phyloP scores from a whole-genome alignment of 208 protist genomes.

The Paratrypanosoma confusum region DNA sequence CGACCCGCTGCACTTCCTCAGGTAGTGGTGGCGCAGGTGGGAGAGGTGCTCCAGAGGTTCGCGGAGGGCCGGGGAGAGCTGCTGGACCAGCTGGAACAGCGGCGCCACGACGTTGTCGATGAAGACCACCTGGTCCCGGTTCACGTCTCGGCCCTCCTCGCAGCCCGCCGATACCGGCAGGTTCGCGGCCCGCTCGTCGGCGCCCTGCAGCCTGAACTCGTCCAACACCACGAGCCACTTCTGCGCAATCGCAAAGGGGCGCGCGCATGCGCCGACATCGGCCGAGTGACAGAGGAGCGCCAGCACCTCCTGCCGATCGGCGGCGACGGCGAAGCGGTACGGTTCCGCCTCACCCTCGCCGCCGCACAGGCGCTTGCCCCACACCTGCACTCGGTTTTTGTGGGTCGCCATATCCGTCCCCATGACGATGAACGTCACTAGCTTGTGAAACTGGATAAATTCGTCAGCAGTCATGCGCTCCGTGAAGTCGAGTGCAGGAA shows the following conservation, averaged over 20 bases:
- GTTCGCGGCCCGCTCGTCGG: slow-evolving; percentile 35
- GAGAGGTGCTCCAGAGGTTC: slow-evolving; percentile 41
- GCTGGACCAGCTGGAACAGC: slow-evolving; percentile 47
- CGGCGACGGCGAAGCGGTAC: slow-evolving; percentile 25
- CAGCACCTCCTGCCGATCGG: slow-evolving; percentile 43
- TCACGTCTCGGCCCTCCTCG: slow-evolving; percentile 16
- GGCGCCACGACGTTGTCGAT: slow-evolving; percentile 65
- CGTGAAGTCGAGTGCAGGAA: slow-evolving; percentile 48
- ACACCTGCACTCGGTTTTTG: slow-evolving; percentile 13
- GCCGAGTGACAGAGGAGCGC: slow-evolving; percentile 58
- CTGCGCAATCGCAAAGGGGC: slow-evolving; percentile 34
- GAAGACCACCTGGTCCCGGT: slow-evolving; percentile 50
- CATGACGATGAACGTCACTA: slow-evolving; percentile 33
- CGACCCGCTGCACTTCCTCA: too few species aligned
- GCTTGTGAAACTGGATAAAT: slow-evolving; percentile 45
- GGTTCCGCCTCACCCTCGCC: slow-evolving; percentile 1
- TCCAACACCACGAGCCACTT: slow-evolving; percentile 70
- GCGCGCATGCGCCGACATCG: slow-evolving; percentile 58
- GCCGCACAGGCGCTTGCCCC: not conserved
- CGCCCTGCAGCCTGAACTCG: slow-evolving; percentile 67
- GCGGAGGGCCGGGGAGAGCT: slow-evolving; percentile 37
- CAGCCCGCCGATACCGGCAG: slow-evolving; percentile 40
- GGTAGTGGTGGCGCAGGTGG: slow-evolving; percentile 34
- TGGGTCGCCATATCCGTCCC: slow-evolving; percentile 65
- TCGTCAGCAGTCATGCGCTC: slow-evolving; percentile 26